Evolutionary conservation across 345 rosid genomes (phyloP), one percentile per base, ranked within the genome.

Genomic region (Linum trigynum): DNA sequence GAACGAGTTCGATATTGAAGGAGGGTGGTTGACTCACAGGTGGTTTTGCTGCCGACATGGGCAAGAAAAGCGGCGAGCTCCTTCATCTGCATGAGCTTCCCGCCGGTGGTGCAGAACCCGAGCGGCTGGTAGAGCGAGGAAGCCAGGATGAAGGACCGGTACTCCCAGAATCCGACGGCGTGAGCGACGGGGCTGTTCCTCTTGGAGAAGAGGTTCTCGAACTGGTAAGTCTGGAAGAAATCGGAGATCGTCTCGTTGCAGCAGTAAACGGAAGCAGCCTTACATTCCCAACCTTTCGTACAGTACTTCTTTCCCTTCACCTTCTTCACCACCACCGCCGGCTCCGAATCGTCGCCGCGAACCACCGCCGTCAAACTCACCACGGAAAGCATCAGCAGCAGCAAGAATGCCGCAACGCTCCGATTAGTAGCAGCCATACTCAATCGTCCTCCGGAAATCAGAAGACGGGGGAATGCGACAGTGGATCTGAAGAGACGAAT

Each of bases 131-230:
- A 94, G 37, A 68, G 55, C n/a, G 89, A 65, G 39, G 96, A 78
- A 5, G 97, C 89, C 15, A 71, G 69, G 59, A 94, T 84, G 76
- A 94, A 90, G 39, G 96, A 82, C 66, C 79, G 85, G 77, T 84
- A 94, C 69, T 94, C 99, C 97, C 97, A 90, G 82, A 94, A 94
- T 2, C 90, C 90, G 15, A 81, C 87, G 11, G 97, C 99, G 6
- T 88, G 87, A 51, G 99, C 95, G 17, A 84, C 76, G 0, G 97
- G 99, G 3, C 89, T 5, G 75, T 90, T 94, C 75, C 99, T 78
- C 71, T 90, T 94, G 14, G 92, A 43, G 74, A 94, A 94, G 17
- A 90, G 84, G 16, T 83, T 71, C 87, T 94, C 99, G 61, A 94
- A 94, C 61, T 90, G 86, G 71, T 90, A 88, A 5, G 77, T 69